A percentile compares a stretch with the other conserved stretches of the same genome.
phyloP scores from a whole-genome alignment of 208 protist species.

The Leishmania lainsoni region DNA sequence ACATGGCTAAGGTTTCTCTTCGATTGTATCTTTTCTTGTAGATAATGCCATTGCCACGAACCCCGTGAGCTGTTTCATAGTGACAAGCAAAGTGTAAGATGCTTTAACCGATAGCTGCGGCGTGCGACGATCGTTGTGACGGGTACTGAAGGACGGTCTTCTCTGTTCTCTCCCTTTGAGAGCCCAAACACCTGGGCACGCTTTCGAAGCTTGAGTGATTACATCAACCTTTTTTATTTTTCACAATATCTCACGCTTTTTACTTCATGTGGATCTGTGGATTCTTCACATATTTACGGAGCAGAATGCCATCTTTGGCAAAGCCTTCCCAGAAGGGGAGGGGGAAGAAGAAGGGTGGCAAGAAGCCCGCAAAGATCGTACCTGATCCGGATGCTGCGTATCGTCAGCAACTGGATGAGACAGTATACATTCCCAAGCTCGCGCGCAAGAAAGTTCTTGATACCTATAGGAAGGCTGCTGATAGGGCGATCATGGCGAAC shows the following conservation, averaged over 20 bases:
- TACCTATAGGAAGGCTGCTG: slow-evolving; percentile 8
- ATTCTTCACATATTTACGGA: neutral
- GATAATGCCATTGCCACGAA: slow-evolving; percentile 3
- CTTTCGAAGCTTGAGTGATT: neutral
- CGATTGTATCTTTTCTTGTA: slow-evolving; percentile 6
- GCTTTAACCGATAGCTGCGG: neutral
- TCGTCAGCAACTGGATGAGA: slow-evolving; percentile 41
- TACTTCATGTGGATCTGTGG: neutral
- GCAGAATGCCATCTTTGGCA: slow-evolving; percentile 11
- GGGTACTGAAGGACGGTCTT: neutral
- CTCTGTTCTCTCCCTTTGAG: neutral
- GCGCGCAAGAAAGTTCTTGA: slow-evolving; percentile 11
- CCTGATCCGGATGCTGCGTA: slow-evolving; percentile 55
- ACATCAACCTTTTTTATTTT: neutral
- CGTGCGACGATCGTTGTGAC: neutral
- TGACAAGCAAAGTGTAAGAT: neutral
- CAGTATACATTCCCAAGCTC: slow-evolving; percentile 48
- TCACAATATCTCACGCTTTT: neutral
- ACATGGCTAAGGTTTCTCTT: slow-evolving; percentile 8
- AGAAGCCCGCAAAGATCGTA: slow-evolving; percentile 28
- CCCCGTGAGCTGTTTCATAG: neutral
- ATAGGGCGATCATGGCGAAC: slow-evolving; percentile 24
- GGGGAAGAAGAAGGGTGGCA: slow-evolving; percentile 32
- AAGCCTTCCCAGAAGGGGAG: slow-evolving; percentile 33
- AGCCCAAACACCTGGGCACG: neutral